Evolutionary conservation across 2,329 filamentous ascomycete species (phyloP).

Genomic region (Tolypocladium guangdongense): DNA sequence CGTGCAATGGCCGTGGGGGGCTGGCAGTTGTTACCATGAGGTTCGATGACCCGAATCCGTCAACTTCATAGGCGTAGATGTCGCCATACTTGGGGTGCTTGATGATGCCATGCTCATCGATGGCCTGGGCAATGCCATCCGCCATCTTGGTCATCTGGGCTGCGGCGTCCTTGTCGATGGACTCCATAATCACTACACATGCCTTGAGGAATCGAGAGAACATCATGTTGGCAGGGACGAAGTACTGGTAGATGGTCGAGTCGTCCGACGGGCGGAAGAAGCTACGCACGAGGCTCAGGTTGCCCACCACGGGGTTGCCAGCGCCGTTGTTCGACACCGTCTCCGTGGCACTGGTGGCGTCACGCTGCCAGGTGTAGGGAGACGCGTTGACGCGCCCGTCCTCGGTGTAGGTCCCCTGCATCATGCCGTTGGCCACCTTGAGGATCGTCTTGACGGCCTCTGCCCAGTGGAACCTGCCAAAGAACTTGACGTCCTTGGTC

Average conservation of each 20-base stretch:
- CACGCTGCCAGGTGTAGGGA: constrained; percentile 68
- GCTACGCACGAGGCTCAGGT: constrained; percentile 75
- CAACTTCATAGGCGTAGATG: constrained; percentile 60
- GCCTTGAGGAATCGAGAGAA: constrained; percentile 51
- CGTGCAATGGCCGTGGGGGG: too few relatives aligned
- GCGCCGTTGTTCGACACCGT: constrained; percentile 67
- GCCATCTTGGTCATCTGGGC: constrained; percentile 48
- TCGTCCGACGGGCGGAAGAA: constrained; percentile 90
- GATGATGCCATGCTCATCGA: constrained; percentile 59
- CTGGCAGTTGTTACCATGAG: constrained; percentile 35
- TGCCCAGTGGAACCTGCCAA: constrained; percentile 63
- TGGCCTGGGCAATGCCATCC: constrained; percentile 45
- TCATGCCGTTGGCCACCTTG: constrained; percentile 57
- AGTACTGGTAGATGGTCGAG: constrained; percentile 72
- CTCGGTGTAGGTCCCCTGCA: constrained; percentile 59
- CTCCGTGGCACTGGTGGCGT: constrained; percentile 65
- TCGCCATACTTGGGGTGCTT: constrained; percentile 48
- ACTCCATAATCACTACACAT: constrained; percentile 32
- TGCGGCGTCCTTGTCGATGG: constrained; percentile 38
- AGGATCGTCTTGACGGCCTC: constrained; percentile 61
- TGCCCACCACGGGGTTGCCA: constrained; percentile 66
- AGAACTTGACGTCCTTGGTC: constrained; percentile 64
- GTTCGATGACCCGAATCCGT: constrained; percentile 51
- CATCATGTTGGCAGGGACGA: constrained; percentile 88
- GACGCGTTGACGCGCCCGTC: constrained; percentile 42